phyloP scores from a whole-genome alignment of 2,329 filamentous ascomycete genomes.

The Ceratocystis cacaofunesta region DNA sequence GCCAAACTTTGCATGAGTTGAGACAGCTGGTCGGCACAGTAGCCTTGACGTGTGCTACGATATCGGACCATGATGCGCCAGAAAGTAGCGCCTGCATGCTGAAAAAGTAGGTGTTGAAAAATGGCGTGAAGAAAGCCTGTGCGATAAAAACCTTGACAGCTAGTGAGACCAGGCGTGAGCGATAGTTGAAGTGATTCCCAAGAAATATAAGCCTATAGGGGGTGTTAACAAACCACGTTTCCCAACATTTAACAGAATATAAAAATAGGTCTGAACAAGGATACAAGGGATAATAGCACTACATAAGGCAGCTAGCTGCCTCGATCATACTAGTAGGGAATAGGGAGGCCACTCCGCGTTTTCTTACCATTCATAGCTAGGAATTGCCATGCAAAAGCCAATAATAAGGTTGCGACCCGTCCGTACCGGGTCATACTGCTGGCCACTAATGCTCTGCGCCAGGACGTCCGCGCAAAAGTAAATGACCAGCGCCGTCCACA shows the following conservation, averaged over 20 bases:
- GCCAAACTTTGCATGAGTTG: constrained; percentile 82
- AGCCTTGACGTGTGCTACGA: constrained; percentile 53
- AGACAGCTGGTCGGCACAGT: constrained; percentile 63
- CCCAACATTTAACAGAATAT: not conserved
- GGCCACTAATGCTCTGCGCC: constrained; percentile 53
- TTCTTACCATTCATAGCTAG: constrained; percentile 64
- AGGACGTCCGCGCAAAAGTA: constrained; percentile 65
- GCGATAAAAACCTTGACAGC: constrained; percentile 65
- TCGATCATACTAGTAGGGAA: not conserved
- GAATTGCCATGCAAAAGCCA: constrained; percentile 49
- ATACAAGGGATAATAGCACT: not conserved
- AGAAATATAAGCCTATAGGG: constrained; percentile 59
- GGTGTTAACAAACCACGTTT: not conserved
- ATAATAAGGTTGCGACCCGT: constrained; percentile 61
- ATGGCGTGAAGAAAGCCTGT: constrained; percentile 65
- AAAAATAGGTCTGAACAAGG: not conserved
- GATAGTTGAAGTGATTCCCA: constrained; percentile 68
- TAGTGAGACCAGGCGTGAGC: constrained; percentile 55
- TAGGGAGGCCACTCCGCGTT: not conserved
- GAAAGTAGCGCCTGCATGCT: constrained; percentile 60
- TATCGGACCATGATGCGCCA: constrained; percentile 49
- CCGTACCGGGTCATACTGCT: constrained; percentile 51
- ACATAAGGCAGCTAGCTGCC: too few relatives aligned
- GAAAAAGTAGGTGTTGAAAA: constrained; percentile 77
- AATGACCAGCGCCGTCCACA: constrained; percentile 59